These are phyloP conservation scores for Collybiopsis confluens DNA, from an alignment of 768 basidiomycete species.

Conservation along the genomic window DNA sequence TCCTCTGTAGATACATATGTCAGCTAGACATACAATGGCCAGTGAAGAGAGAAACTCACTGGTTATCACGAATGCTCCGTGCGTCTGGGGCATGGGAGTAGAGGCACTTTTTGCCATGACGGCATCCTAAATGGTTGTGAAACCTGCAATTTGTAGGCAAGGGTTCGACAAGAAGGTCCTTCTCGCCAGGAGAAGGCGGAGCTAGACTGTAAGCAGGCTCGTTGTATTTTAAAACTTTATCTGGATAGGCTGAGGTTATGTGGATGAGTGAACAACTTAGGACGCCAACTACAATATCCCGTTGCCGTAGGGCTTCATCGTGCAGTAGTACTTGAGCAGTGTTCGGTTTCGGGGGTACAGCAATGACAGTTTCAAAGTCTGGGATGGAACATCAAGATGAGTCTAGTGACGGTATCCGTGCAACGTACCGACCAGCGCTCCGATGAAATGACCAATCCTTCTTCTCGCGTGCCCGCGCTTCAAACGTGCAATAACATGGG, in stretches of 20 bases:
- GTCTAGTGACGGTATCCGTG: not conserved
- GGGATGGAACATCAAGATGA: not conserved
- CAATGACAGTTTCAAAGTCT: slow-evolving; percentile 6
- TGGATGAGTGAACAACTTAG: not conserved
- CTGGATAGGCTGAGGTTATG: not conserved
- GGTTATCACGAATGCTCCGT: slow-evolving; percentile 29
- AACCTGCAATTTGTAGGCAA: slow-evolving; percentile 26
- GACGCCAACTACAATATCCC: not conserved
- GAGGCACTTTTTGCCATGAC: slow-evolving; percentile 22
- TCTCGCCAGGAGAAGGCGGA: not conserved
- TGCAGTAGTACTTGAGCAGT: not conserved
- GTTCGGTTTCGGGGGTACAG: not conserved
- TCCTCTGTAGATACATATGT: slow-evolving; percentile 26
- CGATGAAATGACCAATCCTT: not conserved
- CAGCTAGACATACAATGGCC: no score
- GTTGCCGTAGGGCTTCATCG: slow-evolving; percentile 5
- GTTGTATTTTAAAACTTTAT: not conserved
- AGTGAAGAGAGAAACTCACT: slow-evolving; percentile 29
- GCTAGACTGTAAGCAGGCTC: not conserved
- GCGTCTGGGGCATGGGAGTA: slow-evolving; percentile 35
- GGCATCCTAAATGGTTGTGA: slow-evolving; percentile 34
- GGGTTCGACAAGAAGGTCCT: not conserved
- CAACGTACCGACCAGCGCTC: not conserved
- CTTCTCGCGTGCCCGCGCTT: slow-evolving; percentile 2
- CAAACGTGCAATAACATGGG: not conserved